These are phyloP conservation scores for Dendrocalamus sinicus DNA, from an alignment of 176 grass and related monocot species.

Conservation along the genomic window DNA sequence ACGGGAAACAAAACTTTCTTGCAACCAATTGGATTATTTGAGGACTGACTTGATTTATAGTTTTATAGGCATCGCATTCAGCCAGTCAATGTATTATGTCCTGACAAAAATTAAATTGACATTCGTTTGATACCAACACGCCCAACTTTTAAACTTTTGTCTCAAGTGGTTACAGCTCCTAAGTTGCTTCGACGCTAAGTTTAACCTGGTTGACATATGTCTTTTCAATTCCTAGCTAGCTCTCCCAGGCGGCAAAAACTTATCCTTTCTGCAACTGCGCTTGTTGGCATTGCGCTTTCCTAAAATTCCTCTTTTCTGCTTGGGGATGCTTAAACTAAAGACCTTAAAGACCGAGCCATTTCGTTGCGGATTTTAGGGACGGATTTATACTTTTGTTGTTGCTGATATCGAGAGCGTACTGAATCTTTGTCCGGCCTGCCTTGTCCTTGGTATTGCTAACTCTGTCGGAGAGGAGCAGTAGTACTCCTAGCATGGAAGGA, in stretches of 20 bases:
- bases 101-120: not conserved
- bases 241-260: not conserved
- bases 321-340: conserved; percentile 31
- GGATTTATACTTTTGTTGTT: not conserved
- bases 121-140: not conserved
- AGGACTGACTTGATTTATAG: not conserved
- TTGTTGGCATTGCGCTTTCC: conserved; percentile 21
- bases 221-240: not conserved
- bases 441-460: conserved; percentile 9
- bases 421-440: conserved; percentile 39
- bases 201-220: conserved; percentile 30
- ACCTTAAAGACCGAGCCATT: conserved; percentile 37
- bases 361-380: conserved; percentile 41
- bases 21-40: not conserved
- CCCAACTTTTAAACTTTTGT: not conserved
- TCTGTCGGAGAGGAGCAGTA: not conserved
- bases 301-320: conserved; percentile 31
- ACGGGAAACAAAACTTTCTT: not conserved
- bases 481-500: not conserved
- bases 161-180: not conserved
- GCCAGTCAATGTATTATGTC: not conserved
- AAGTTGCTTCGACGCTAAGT: conserved; percentile 47
- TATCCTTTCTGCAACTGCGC: conserved; percentile 19
- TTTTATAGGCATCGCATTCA: not conserved
- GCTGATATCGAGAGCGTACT: conserved; percentile 23